Evolutionary conservation across 1,284 basidiomycete genomes (phyloP).

Genomic region (Trichosporon inkin): DNA sequence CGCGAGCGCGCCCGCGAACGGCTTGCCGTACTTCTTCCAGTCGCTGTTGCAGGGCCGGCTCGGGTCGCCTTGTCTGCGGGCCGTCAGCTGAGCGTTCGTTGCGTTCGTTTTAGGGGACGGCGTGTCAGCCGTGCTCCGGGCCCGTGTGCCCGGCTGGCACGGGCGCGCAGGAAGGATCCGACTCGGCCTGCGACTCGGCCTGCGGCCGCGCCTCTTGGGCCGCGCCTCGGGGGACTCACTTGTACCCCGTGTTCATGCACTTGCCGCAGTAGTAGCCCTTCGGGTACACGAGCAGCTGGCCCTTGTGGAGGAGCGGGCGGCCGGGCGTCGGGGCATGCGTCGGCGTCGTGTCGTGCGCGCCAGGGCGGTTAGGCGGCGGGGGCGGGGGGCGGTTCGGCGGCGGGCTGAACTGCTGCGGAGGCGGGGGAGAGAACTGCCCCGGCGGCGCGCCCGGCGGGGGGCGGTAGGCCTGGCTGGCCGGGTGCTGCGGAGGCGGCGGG

Average conservation of each 20-base stretch:
- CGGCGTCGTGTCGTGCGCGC: constrained; percentile 25
- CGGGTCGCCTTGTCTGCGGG: constrained; percentile 31
- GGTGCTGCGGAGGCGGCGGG: constrained; percentile 25
- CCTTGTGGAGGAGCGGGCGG: constrained; percentile 39
- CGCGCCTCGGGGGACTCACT: constrained; percentile 15
- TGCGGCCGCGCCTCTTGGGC: neutral
- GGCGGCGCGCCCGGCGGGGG: neutral
- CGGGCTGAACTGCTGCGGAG: neutral
- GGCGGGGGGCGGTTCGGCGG: constrained; percentile 15
- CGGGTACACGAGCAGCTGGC: constrained; percentile 47
- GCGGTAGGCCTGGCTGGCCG: constrained; percentile 9
- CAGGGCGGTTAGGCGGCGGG: constrained; percentile 6
- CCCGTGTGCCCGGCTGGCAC: too few species aligned
- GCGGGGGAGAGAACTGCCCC: constrained; percentile 6
- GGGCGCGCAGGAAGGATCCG: too few species aligned
- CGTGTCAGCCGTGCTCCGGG: too few species aligned
- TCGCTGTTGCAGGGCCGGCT: constrained; percentile 36
- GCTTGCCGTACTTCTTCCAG: constrained; percentile 48
- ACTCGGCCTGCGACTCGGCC: too few species aligned
- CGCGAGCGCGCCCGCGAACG: constrained; percentile 42
- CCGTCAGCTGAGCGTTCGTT: neutral
- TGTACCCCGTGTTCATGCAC: constrained; percentile 49
- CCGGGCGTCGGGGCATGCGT: constrained; percentile 45
- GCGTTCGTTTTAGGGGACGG: too few species aligned
- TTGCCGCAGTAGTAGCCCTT: constrained; percentile 40